Conservation (phyloP, 2,329 filamentous ascomycete species). For the Allantophomopsis cytisporea region DNA sequence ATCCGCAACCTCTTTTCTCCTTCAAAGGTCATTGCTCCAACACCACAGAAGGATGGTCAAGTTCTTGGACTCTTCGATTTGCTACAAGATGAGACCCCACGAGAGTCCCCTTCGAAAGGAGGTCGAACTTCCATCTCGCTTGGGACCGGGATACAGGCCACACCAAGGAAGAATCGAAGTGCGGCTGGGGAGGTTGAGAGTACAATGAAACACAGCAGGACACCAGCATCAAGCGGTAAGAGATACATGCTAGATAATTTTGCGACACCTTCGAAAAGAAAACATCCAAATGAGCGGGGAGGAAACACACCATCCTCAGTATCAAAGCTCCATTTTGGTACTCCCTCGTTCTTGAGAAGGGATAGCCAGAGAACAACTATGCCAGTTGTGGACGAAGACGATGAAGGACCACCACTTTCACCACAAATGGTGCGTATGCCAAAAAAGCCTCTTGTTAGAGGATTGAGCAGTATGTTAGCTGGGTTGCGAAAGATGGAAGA, state of each 20-base stretch:
- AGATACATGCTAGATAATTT: constrained; percentile 48
- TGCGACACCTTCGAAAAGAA: constrained; percentile 46
- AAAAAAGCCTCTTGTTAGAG: constrained; percentile 49
- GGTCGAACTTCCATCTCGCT: no score
- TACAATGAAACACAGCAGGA: constrained; percentile 16
- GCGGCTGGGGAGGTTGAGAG: constrained; percentile 2
- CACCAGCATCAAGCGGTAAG: constrained; percentile 41
- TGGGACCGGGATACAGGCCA: constrained; percentile 18
- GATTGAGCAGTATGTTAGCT: constrained; percentile 62
- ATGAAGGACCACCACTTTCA: constrained; percentile 29
- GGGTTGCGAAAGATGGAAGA: constrained; percentile 58
- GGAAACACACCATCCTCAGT: constrained; percentile 33
- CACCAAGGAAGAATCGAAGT: constrained; percentile 16
- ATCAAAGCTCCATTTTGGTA: constrained; percentile 47
- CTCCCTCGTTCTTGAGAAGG: constrained; percentile 56
- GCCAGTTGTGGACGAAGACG: constrained; percentile 41
- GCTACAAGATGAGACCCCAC: constrained; percentile 33
- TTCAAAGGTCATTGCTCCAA: constrained; percentile 53
- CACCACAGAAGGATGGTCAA: constrained; percentile 65
- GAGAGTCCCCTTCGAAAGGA: constrained; percentile 15
- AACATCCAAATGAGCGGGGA: constrained; percentile 22
- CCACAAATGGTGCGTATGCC: constrained; percentile 34
- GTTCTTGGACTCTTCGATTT: constrained; percentile 69
- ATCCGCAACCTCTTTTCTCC: constrained; percentile 48
- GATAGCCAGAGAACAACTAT: constrained; percentile 27